Conservation (phyloP, 805 yeast species). For the Yarrowia deformans region DNA sequence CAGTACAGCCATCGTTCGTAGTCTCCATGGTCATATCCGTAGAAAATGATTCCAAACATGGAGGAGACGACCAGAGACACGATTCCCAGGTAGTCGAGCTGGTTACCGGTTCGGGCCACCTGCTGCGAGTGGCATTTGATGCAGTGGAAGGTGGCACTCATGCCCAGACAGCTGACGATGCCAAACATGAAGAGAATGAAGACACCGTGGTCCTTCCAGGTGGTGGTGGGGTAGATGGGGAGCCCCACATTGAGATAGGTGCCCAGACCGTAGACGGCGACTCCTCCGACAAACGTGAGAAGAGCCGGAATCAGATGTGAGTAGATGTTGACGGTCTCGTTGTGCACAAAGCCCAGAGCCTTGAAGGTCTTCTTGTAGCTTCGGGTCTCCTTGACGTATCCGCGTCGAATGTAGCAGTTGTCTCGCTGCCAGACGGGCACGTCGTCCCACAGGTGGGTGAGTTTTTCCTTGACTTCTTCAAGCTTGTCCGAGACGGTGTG, state of each 20-base stretch:
- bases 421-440: constrained; percentile 78
- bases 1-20: constrained; percentile 42
- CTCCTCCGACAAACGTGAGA: constrained; percentile 41
- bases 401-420: constrained; percentile 68
- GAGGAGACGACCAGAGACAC: constrained; percentile 72
- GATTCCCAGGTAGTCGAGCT: constrained; percentile 78
- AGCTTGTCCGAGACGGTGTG: constrained; percentile 24
- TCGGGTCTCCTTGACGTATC: constrained; percentile 66
- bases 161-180: constrained; percentile 63
- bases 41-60: constrained; percentile 59
- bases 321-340: constrained; percentile 76
- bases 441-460: constrained; percentile 56
- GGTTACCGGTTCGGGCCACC: constrained; percentile 66
- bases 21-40: constrained; percentile 42
- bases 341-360: constrained; percentile 65
- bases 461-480: constrained; percentile 32
- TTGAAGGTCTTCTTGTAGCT: constrained; percentile 57
- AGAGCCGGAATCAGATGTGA: constrained; percentile 60
- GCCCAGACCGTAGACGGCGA: constrained; percentile 39
- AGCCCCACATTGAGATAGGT: constrained; percentile 40
- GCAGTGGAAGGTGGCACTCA: constrained; percentile 72
- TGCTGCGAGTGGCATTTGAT: constrained; percentile 69
- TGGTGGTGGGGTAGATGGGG: constrained; percentile 46
- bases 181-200: constrained; percentile 65
- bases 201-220: constrained; percentile 58